Conservation (phyloP, 345 rosid genomes). For the Eucalyptus grandis region DNA sequence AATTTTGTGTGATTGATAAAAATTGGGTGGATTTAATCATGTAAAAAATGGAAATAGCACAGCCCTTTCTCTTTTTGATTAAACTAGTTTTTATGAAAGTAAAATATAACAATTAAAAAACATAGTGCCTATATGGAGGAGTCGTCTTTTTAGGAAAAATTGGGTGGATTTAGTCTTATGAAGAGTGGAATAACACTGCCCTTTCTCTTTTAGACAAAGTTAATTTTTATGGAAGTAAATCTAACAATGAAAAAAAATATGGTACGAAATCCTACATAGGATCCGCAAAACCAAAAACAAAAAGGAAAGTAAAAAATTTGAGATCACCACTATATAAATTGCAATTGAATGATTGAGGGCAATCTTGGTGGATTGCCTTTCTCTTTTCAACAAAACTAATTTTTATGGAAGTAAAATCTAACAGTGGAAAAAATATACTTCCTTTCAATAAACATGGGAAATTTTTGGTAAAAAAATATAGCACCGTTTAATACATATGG, state of each 20-base stretch:
- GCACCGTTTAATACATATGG: background rate
- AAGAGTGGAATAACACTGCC: background rate
- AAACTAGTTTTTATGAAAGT: accelerated
- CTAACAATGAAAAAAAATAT: background rate
- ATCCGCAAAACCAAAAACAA: background rate
- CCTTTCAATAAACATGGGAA: background rate
- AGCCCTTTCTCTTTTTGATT: accelerated
- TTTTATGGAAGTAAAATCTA: background rate
- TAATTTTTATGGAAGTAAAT: background rate
- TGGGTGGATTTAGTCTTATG: background rate
- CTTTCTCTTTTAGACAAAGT: background rate
- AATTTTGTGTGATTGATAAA: too few species aligned
- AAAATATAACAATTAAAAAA: too few species aligned
- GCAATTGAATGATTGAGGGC: too few species aligned
- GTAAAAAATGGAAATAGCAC: background rate
- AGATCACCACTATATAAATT: too few species aligned
- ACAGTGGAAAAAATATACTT: background rate
- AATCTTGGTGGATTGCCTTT: background rate
- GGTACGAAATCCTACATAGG: background rate
- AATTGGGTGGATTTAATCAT: accelerated
- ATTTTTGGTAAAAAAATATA: background rate
- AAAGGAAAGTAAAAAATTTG: background rate
- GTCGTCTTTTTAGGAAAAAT: background rate
- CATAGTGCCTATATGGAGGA: too few species aligned
- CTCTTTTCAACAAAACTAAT: background rate